phyloP scores from a whole-genome alignment of 257 asterid genomes.

The Nicotiana paniculata region DNA sequence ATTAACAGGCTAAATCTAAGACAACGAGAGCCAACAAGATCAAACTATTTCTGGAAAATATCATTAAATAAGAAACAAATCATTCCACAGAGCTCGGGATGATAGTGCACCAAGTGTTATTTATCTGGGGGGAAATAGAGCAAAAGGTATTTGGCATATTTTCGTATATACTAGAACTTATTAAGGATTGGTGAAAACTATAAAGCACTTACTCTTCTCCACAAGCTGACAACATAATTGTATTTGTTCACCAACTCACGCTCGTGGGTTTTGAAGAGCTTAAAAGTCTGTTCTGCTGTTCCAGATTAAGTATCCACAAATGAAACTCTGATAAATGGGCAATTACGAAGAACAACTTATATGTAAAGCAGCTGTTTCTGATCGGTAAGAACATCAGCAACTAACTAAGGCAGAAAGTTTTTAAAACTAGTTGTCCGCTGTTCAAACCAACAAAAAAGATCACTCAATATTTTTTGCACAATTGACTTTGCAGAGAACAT shows the following conservation, averaged over 20 bases:
- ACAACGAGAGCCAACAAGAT: not conserved
- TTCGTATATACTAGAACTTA: not conserved
- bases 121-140: not conserved
- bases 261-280: conserved; percentile 63
- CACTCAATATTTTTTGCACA: not conserved
- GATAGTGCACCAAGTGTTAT: not conserved
- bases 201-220: conserved; percentile 82
- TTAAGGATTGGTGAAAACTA: not conserved
- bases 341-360: not conserved
- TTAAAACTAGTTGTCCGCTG: not conserved
- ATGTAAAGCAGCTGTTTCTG: not conserved
- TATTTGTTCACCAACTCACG: conserved; percentile 81
- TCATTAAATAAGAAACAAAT: not conserved
- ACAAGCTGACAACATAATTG: conserved; percentile 77
- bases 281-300: conserved; percentile 82
- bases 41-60: not conserved
- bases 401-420: not conserved
- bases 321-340: not conserved
- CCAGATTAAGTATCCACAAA: conserved; percentile 44
- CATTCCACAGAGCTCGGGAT: not conserved
- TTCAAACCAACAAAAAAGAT: not conserved
- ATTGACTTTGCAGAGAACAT: not conserved
- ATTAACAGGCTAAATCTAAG: not conserved
- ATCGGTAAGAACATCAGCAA: not conserved
- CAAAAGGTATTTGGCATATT: not conserved